Percentiles rank a stretch among this genome's conserved stretches.
These are phyloP conservation scores for Colletotrichum tanaceti DNA, from an alignment of 2,329 filamentous ascomycete genomes.

Conservation along the genomic window DNA sequence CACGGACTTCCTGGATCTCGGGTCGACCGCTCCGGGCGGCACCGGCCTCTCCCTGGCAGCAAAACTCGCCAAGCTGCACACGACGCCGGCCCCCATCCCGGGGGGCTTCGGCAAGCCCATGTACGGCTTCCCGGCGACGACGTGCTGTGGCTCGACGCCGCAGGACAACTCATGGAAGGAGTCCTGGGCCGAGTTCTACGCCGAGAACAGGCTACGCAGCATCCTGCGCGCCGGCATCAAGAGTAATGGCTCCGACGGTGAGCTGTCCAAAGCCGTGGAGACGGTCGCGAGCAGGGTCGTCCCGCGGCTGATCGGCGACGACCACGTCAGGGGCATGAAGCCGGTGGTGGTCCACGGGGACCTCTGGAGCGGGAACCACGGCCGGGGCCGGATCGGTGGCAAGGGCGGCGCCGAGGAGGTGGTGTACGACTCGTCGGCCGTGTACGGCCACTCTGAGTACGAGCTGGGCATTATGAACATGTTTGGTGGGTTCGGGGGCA, in stretches of 20 bases:
- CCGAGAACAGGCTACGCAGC: slow-evolving; percentile 75
- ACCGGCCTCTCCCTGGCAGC: slow-evolving; percentile 72
- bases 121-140: slow-evolving; percentile 87
- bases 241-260: slow-evolving; percentile 72
- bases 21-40: slow-evolving; percentile 54
- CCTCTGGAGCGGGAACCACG: slow-evolving; percentile 91
- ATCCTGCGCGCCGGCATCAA: slow-evolving; percentile 69
- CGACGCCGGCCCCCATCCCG: slow-evolving; percentile 75
- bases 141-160: slow-evolving; percentile 86
- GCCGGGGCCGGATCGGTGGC: slow-evolving; percentile 69
- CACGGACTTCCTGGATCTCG: slow-evolving; percentile 84
- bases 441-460: slow-evolving; percentile 89
- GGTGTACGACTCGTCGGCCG: slow-evolving; percentile 83
- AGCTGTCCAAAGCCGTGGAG: slow-evolving; percentile 74
- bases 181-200: slow-evolving; percentile 89
- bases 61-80: slow-evolving; percentile 84
- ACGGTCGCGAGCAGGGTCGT: slow-evolving; percentile 73
- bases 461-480: slow-evolving; percentile 95
- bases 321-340: slow-evolving; percentile 70
- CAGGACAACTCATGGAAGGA: slow-evolving; percentile 81
- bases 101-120: slow-evolving; percentile 67
- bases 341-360: slow-evolving; percentile 92
- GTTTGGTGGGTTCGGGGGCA: slow-evolving; percentile 86
- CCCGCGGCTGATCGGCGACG: slow-evolving; percentile 78
- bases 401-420: slow-evolving; percentile 73